Base-by-base conservation (phyloP, 768 basidiomycete species). In the Lentinula aciculospora region DNA sequence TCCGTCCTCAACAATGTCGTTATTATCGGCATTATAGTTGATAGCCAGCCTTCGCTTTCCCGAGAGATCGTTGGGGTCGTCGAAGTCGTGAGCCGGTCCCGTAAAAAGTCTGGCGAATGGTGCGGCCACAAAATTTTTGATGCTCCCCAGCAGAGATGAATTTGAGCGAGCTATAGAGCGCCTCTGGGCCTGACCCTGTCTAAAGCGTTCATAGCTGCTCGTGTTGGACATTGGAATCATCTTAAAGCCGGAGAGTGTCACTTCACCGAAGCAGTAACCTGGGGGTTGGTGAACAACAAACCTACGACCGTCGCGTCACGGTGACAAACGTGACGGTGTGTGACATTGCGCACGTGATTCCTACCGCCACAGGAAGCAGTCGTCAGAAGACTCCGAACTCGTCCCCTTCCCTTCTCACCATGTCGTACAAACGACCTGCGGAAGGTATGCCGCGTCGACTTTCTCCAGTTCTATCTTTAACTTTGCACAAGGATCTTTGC, bases 41-140 rank as follows among this genome's bases (percentile, higher is more conserved):
- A 67, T 69, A 42, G 75, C 63, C 29, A 83, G 74, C 64, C 83
- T 75, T 61, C 84, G 81, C 67, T 86, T 85, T 61, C 82, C 82
- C 39, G 71, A 75, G 58, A 73, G 66, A 65, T 79, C 78, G 62
- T 74, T 76, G 45, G 76, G 72, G 60, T 75, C 75, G 61, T 62
- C 53, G 53, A 78, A 76, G 57, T 72, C 73, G 61, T 80, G 80
- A 66, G 80, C 80, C 60, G 76, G 74, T 60, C 74, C 68, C 62
- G 74, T 69, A 62, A 80, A 77, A 71, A 86, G 83, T 71, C 80
- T 75, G 49, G 69, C 46, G 62, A 87, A 74, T 45, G 85, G 83
- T 19, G 83, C 82, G 31, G 84, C 80, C 60, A 88, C 85, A 67
- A 86, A 72, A 71, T 76, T 81, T 76, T 81, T 86, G 70, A 88